Base-by-base conservation (phyloP, 331 rosid genomes). In the Rosa hybrid region DNA sequence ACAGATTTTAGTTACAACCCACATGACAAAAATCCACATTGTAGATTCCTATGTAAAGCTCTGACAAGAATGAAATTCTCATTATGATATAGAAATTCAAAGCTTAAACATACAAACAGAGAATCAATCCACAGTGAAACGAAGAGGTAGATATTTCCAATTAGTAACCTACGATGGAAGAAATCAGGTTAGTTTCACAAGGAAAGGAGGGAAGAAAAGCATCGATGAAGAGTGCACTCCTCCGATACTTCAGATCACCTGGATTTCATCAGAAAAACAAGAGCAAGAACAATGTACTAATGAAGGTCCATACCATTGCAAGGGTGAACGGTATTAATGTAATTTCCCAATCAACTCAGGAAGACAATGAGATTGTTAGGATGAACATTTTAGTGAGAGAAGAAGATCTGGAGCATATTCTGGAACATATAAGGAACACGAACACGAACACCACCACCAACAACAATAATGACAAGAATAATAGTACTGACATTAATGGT, bases 351-450 rank as follows among this genome's bases (percentile, higher is more conserved):
- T 62, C 44, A 2, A 73, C 4, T 12, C 87, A 78, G 59, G 88
- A 85, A 77, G 74, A 56, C 63, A n/a, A 68, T 16, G 91, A 92
- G 45, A 85, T 76, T 8, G 82, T 90, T 81, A 83, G 87, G 77
- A 71, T 88, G 87, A 91, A 88, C 89, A 81, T 91, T 42, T 23
- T 84, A 16, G 84, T 91, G 41, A 81, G 74, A 59, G 88, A 74
- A 72, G 69, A 88, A 51, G 89, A 87, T 13, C 50, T 90, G 20
- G 75, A 86, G 85, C 83, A 90, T 64, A 46, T 88, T 23, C 53
- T 87, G 17, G 79, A 87, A 62, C 78, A 48, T 12, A 78, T 88
- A 68, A 81, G 39, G 18, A 74, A 34, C 39, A 34, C 39, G 4
- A 34, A 3, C 53, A 48, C 4, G 5, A 48, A 12, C 39, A 34